Percentiles rank a stretch among this genome's conserved stretches.
Evolutionary conservation across 257 asterid species (phyloP).

Genomic region (Solanum etuberosum): DNA sequence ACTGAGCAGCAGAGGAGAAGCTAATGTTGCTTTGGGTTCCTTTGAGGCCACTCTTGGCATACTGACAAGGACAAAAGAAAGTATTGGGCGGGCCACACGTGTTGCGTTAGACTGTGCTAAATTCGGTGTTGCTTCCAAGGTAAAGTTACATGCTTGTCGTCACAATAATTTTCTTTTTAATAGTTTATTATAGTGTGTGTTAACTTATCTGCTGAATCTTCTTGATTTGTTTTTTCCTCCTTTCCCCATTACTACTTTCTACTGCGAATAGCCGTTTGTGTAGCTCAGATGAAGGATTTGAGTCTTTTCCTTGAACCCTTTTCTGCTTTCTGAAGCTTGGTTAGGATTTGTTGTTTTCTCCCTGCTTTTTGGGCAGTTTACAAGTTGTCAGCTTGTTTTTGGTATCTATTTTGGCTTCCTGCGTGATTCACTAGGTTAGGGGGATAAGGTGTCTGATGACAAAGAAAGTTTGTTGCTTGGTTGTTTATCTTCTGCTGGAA

Average conservation of each 20-base stretch:
- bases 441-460: background rate
- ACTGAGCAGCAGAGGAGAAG: conserved; percentile 47
- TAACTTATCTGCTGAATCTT: background rate
- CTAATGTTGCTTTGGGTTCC: conserved; percentile 39
- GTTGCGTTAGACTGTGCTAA: conserved; percentile 84
- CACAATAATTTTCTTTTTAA: background rate
- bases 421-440: background rate
- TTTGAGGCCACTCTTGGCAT: conserved; percentile 61
- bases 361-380: background rate
- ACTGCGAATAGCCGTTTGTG: background rate
- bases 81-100: conserved; percentile 75
- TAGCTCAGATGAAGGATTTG: background rate
- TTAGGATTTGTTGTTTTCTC: background rate
- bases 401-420: background rate
- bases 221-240: background rate
- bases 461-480: background rate
- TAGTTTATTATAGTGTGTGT: background rate
- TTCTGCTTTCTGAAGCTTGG: background rate
- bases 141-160: conserved; percentile 7
- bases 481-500: background rate
- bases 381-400: background rate
- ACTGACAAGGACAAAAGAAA: conserved; percentile 79
- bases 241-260: background rate
- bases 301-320: background rate
- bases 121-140: conserved; percentile 78